phyloP scores from a whole-genome alignment of 2,329 filamentous ascomycete species.

The Magnaporthiopsis rhizophila region DNA sequence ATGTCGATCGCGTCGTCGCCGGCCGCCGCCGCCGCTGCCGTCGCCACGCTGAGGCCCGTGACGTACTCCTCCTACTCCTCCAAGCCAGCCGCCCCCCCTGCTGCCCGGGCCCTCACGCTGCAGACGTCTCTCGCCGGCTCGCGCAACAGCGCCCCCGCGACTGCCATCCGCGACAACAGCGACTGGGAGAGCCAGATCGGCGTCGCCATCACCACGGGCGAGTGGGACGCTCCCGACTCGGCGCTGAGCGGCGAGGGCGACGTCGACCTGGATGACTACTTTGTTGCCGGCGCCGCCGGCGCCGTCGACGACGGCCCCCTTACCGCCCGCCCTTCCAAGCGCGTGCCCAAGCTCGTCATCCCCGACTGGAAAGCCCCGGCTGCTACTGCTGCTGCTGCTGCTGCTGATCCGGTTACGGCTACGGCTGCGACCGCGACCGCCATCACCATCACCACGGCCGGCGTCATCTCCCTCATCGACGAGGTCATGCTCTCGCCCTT shows the following conservation, averaged over 20 bases:
- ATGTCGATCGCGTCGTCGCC: conserved; percentile 5
- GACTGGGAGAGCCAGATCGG: conserved; percentile 8
- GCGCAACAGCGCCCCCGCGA: not conserved
- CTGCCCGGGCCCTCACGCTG: conserved; percentile 33
- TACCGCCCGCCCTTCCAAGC: conserved; percentile 29
- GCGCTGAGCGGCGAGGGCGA: conserved; percentile 3
- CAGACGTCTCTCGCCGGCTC: conserved; percentile 32
- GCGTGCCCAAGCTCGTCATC: conserved; percentile 2
- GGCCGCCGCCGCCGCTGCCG: not conserved
- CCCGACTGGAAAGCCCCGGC: not conserved
- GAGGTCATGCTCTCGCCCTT: conserved; percentile 27
- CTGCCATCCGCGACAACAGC: not conserved
- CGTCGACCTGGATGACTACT: not conserved
- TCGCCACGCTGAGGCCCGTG: conserved; percentile 5
- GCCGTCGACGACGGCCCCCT: conserved; percentile 16
- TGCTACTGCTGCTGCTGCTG: conserved; percentile 16
- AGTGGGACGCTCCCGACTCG: conserved; percentile 9
- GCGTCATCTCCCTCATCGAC: conserved; percentile 30
- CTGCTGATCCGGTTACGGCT: conserved; percentile 14
- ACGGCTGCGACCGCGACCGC: conserved; percentile 7
- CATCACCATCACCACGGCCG: conserved; percentile 10
- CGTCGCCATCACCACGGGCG: conserved; percentile 5
- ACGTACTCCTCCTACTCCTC: conserved; percentile 8
- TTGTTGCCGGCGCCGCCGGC: not conserved
- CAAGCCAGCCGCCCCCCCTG: conserved; percentile 9